Evolutionary conservation across 768 basidiomycete genomes (phyloP).

Genomic region (Hemileccinum rubropunctum): DNA sequence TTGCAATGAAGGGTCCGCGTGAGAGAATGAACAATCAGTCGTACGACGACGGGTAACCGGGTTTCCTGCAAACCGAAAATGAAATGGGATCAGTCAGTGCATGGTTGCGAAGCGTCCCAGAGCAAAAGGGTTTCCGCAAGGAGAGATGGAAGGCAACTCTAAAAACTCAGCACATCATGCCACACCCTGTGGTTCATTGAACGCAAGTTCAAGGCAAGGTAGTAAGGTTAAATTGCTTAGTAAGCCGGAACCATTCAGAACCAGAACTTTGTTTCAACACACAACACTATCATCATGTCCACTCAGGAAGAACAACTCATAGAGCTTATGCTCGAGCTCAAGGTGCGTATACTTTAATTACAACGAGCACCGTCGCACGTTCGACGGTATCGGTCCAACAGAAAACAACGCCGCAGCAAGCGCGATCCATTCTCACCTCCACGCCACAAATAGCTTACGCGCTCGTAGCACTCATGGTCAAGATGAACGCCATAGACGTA

Average conservation of each 20-base stretch:
- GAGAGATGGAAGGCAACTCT: neutral
- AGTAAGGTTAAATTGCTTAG: constrained; percentile 7
- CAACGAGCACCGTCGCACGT: neutral
- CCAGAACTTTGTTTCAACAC: neutral
- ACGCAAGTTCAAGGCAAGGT: neutral
- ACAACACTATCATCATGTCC: constrained; percentile 41
- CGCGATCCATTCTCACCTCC: constrained; percentile 62
- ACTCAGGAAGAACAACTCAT: constrained; percentile 64
- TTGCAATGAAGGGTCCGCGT: neutral
- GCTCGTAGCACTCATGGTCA: constrained; percentile 74
- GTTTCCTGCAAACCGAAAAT: neutral
- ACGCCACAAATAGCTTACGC: constrained; percentile 79
- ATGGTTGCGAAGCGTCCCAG: neutral
- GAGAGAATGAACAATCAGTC: neutral
- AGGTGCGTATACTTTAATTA: constrained; percentile 34
- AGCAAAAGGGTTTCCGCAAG: neutral
- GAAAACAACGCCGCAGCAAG: constrained; percentile 75
- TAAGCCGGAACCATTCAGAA: constrained; percentile 5
- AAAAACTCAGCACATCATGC: no score
- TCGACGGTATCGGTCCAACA: constrained; percentile 25
- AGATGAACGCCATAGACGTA: constrained; percentile 69
- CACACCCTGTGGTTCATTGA: no score
- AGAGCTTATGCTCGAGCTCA: constrained; percentile 73
- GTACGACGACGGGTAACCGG: no score
- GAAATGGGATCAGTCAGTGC: neutral